Conservation (phyloP, 1,139 yeast genomes). For the Protomyces inouyei region DNA sequence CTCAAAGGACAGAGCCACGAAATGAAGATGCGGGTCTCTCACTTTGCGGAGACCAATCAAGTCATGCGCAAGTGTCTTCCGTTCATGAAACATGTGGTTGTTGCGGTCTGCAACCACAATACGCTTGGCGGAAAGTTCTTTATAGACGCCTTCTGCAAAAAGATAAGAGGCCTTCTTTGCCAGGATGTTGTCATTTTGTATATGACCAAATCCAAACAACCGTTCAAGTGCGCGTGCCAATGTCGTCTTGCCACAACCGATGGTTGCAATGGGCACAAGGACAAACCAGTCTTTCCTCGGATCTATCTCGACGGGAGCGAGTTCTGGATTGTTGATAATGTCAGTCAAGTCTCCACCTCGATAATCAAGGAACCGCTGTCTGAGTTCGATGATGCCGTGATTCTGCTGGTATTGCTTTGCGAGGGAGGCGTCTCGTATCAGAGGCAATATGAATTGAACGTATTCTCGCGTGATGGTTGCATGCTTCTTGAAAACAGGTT, state of each 20-base stretch:
- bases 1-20: constrained; percentile 68
- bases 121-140: constrained; percentile 39
- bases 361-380: constrained; percentile 54
- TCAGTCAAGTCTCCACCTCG: constrained; percentile 49
- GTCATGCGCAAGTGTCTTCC: constrained; percentile 61
- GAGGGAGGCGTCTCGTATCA: constrained; percentile 43
- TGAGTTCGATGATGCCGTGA: constrained; percentile 67
- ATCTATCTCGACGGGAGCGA: not conserved
- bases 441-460: constrained; percentile 52
- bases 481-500: constrained; percentile 51
- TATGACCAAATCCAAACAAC: constrained; percentile 62
- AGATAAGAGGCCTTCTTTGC: constrained; percentile 43
- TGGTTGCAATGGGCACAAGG: constrained; percentile 76
- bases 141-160: constrained; percentile 51
- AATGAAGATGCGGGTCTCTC: constrained; percentile 37
- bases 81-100: constrained; percentile 66
- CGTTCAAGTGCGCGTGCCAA: constrained; percentile 56
- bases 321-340: constrained; percentile 34
- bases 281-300: constrained; percentile 46
- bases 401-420: constrained; percentile 51
- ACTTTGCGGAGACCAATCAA: constrained; percentile 37
- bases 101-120: constrained; percentile 79
- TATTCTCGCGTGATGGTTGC: constrained; percentile 61
- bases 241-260: constrained; percentile 96
- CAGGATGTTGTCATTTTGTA: constrained; percentile 78